Conservation (phyloP, 1,284 basidiomycete species). For the Irpex sp. region DNA sequence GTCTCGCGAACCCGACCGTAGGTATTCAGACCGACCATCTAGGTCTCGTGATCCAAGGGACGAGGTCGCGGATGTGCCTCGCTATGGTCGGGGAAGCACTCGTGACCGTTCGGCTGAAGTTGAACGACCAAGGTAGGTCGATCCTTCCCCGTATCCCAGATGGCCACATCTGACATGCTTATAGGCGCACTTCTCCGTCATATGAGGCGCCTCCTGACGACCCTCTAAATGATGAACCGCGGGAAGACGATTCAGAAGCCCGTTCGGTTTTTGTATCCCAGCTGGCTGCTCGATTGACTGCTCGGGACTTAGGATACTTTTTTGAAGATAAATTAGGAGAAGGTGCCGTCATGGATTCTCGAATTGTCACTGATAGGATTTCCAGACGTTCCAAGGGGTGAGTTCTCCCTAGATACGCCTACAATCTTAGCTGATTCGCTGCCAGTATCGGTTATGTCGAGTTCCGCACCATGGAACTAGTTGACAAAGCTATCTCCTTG, state of each 20-base stretch:
- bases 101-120: neutral
- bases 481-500: conserved; percentile 86
- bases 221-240: conserved; percentile 70
- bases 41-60: conserved; percentile 51
- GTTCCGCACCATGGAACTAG: conserved; percentile 85
- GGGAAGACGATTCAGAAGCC: conserved; percentile 89
- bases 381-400: conserved; percentile 96
- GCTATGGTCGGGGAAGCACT: conserved; percentile 34
- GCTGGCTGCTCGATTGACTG: conserved; percentile 92
- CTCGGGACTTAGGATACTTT: conserved; percentile 95
- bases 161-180: neutral
- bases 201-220: conserved; percentile 66
- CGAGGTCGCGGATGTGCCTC: conserved; percentile 52
- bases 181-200: conserved; percentile 66
- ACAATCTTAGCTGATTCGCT: conserved; percentile 11
- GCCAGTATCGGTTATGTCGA: conserved; percentile 93
- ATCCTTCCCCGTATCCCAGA: neutral
- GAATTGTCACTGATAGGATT: conserved; percentile 92
- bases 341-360: conserved; percentile 89
- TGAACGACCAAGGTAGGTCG: neutral
- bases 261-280: conserved; percentile 99
- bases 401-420: conserved; percentile 20
- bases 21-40: conserved; percentile 43
- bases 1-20: conserved; percentile 49
- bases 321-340: conserved; percentile 97